phyloP scores from a whole-genome alignment of 148 eudicot species.

The Gaultheria prostrata region DNA sequence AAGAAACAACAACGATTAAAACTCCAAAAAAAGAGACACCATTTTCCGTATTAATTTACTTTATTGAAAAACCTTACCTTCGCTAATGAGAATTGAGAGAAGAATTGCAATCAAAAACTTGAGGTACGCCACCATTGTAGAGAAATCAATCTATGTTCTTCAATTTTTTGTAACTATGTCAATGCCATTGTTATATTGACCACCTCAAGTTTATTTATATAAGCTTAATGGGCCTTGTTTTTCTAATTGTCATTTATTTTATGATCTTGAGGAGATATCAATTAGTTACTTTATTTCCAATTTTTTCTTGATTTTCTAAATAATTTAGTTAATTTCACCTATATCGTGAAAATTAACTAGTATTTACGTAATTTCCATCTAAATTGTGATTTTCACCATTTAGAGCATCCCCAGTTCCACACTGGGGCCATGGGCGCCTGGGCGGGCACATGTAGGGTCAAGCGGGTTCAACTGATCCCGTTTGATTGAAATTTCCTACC shows the following conservation, averaged over 20 bases:
- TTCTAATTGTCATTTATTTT: neutral
- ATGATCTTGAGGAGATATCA: neutral
- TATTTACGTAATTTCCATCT: neutral
- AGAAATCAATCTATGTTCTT: neutral
- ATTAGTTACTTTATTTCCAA: neutral
- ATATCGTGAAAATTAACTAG: neutral
- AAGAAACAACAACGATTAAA: too few relatives aligned
- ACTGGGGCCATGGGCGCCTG: too few relatives aligned
- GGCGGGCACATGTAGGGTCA: too few relatives aligned
- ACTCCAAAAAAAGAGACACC: too few relatives aligned
- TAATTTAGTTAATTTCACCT: neutral
- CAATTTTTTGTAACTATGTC: neutral
- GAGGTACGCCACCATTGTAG: neutral
- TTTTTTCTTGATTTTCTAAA: neutral
- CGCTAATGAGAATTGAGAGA: neutral
- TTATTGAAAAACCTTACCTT: neutral
- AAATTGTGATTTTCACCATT: neutral
- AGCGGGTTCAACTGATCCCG: too few relatives aligned
- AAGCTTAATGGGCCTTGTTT: neutral
- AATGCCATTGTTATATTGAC: neutral
- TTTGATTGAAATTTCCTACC: too few relatives aligned
- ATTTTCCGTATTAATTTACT: too few relatives aligned
- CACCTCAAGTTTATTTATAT: neutral
- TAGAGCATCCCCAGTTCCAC: neutral
- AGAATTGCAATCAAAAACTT: neutral